Evolutionary conservation across 805 yeast species (phyloP).

Genomic region (Kuraishia capsulata): DNA sequence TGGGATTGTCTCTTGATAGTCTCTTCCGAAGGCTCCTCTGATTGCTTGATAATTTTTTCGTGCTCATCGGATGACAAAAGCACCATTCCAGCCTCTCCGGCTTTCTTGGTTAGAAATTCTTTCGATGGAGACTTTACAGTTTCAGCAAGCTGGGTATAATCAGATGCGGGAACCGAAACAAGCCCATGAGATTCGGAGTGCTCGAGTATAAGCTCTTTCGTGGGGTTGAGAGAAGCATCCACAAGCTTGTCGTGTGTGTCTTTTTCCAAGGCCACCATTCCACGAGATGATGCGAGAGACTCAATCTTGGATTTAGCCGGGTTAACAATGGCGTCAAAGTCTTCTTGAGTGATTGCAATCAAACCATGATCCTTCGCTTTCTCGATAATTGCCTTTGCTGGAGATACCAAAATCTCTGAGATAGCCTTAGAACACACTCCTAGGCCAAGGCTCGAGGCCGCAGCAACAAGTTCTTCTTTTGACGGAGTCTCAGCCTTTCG

Average conservation of each 20-base stretch:
- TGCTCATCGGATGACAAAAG: slow-evolving; percentile 10
- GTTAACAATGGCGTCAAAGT: neutral
- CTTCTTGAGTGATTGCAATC: neutral
- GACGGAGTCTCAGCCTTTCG: slow-evolving; percentile 8
- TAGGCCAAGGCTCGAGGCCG: slow-evolving; percentile 10
- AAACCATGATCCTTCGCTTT: slow-evolving; percentile 6
- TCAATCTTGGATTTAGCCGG: neutral
- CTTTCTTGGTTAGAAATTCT: neutral
- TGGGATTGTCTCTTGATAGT: neutral
- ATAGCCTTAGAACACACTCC: slow-evolving; percentile 3
- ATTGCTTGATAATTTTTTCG: neutral
- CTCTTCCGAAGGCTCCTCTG: slow-evolving; percentile 1
- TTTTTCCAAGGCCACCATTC: slow-evolving; percentile 9
- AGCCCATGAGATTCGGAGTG: neutral
- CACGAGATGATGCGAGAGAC: slow-evolving; percentile 2
- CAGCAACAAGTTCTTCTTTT: slow-evolving; percentile 12
- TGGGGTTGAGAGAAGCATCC: neutral
- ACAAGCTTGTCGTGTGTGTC: slow-evolving; percentile 5
- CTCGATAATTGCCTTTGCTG: slow-evolving; percentile 2
- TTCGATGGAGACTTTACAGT: neutral
- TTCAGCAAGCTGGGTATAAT: slow-evolving; percentile 7
- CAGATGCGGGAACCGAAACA: neutral
- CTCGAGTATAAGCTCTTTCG: neutral
- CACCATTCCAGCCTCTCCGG: slow-evolving; percentile 4
- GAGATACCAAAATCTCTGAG: slow-evolving; percentile 1